Evolutionary conservation across 2,329 filamentous ascomycete species (phyloP).

Genomic region (Phoma sp.): DNA sequence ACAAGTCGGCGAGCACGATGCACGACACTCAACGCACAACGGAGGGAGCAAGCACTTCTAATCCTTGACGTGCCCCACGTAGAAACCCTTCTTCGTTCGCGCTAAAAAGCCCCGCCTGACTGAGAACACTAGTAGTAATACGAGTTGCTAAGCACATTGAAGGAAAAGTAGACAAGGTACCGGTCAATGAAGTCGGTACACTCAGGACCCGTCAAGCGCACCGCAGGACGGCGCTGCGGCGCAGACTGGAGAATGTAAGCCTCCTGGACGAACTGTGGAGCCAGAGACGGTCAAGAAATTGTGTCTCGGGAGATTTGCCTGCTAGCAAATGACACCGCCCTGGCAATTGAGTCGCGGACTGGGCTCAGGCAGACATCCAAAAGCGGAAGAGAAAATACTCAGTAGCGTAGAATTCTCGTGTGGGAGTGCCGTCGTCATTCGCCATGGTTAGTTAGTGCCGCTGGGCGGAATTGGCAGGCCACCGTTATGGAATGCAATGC

Average conservation of each 20-base stretch:
- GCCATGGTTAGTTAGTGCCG: conserved; percentile 5
- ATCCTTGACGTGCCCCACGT: conserved; percentile 19
- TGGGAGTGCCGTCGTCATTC: conserved; percentile 6
- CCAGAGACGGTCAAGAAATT: neutral
- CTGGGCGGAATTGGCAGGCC: neutral
- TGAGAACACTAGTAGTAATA: conserved; percentile 12
- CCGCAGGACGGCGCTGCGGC: neutral
- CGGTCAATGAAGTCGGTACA: conserved; percentile 21
- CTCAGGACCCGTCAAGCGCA: conserved; percentile 7
- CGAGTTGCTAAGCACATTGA: conserved; percentile 12
- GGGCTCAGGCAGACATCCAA: conserved; percentile 6
- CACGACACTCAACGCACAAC: conserved; percentile 6
- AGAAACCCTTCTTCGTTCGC: conserved; percentile 20
- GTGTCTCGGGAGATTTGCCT: neutral
- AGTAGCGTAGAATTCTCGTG: conserved; percentile 6
- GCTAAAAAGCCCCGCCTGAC: conserved; percentile 15
- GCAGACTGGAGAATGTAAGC: neutral
- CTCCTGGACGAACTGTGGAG: neutral
- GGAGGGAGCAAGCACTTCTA: conserved; percentile 19
- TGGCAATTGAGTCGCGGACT: conserved; percentile 1
- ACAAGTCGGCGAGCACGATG: conserved; percentile 14
- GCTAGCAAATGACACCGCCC: neutral
- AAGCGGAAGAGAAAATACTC: conserved; percentile 8
- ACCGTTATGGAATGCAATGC: conserved; percentile 8
- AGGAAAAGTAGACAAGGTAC: conserved; percentile 15